Evolutionary conservation across 202 grass and related monocot species (phyloP), one percentile per base, ranked within the genome.

Genomic region (Setaria italica): DNA sequence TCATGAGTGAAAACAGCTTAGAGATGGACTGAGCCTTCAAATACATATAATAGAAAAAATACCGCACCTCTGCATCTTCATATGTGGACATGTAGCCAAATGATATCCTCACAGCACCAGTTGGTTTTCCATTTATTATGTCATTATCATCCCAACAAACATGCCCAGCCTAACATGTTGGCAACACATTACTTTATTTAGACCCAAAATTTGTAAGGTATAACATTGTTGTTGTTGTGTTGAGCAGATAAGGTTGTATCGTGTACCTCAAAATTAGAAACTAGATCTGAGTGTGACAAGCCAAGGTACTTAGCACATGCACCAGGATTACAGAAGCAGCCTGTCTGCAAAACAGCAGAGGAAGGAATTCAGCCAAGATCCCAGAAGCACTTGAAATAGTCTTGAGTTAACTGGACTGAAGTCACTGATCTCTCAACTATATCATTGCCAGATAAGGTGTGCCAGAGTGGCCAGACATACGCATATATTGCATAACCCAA

Each of bases 141-240:
- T 99, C 96, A 85, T 94, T 95, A 89, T 95, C 96, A 86, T 98
- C 96, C 96, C 96, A 98, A 54, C 93, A 98, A 89, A 98, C 93
- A 90, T 98, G 96, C 68, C 96, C 93, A 78, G 91, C 90, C 93
- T 98, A 80, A 70, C 62, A 91, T 65, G 43, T 59, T 69, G 19
- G 57, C 14, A 79, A 74, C 29, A 58, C 21, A 85, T 80, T 56
- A 42, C 25, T 72, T 77, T 62, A 73, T 55, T 82, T 20, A 74
- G 77, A 63, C 78, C 20, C 37, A 34, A 30, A 71, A 53, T 72
- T 71, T 70, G 83, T 25, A 80, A 72, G 4, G 15, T 80, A 85
- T 64, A 82, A 33, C 62, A 65, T 54, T 49, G 19, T 2, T 69
- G 56, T 41, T 82, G 10, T 41, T 84, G 47, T n/a, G 39, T 64